Evolutionary conservation across 164 flowering plant genomes (phyloP), one percentile per base, ranked within the genome.

Genomic region (Tetracentron sinense): DNA sequence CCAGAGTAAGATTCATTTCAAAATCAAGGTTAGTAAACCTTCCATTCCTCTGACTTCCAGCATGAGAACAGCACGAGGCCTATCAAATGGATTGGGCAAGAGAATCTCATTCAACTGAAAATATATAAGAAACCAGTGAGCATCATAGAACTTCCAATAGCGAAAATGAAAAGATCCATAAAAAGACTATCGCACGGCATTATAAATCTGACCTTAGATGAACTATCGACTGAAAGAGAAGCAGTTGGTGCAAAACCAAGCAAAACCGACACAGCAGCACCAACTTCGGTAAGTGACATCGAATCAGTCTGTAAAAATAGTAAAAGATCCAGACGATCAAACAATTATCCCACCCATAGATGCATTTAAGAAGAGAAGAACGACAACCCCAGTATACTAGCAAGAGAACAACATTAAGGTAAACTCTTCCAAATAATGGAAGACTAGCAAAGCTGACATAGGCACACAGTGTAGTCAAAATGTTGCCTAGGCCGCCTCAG

Each of bases 171-270:
- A 55, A 54, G 2, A 15, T 2, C 8, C 27, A 7, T 26, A 38
- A 48, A 21, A 27, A 47, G 7, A 28, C n/a, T 25, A 38, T 30
- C 11, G 14, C 27, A 14, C 15, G 57, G 4, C 0, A 51, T n/a
- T 19, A 21, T 3, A 8, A 14, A 11, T 25, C 67, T 42, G 22
- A 88, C 97, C 94, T 86, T 88, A 22, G 79, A 62, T 47, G 97
- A 85, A 62, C 90, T 74, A 48, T 76, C 72, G 2, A 82, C 81
- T 55, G 95, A 74, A 69, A 94, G 87, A 1, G 85, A 76, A 65
- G 82, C 63, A 58, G 90, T 77, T 33, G 99, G 99, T 23, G 92
- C 78, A 69, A 84, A 82, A 44, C 96, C 99, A 75, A 94, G 96
- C 82, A 91, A 81, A 63, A 89, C 82, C 22, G 96, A 83, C 46